These are phyloP conservation scores for baker's yeast (Saccharomyces cerevisiae) DNA, from an alignment of 805 yeast species.

Conservation along the genomic window DNA sequence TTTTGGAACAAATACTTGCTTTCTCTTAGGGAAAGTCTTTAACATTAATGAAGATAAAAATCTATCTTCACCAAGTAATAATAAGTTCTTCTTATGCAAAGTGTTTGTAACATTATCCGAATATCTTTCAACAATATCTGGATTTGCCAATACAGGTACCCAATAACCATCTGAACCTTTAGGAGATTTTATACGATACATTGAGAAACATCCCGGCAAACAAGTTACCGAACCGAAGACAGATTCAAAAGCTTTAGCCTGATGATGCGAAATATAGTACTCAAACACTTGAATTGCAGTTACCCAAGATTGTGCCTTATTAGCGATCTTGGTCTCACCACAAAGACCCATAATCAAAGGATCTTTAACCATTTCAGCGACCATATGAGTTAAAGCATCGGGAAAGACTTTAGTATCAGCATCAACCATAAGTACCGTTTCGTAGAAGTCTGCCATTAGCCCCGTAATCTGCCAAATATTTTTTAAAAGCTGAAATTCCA, in stretches of 20 bases:
- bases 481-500: constrained; percentile 69
- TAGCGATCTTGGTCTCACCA: constrained; percentile 89
- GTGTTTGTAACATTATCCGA: constrained; percentile 79
- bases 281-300: constrained; percentile 91
- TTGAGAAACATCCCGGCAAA: constrained; percentile 90
- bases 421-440: constrained; percentile 82
- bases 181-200: constrained; percentile 86
- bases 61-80: constrained; percentile 86
- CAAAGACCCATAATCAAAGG: constrained; percentile 86
- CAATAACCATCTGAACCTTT: constrained; percentile 72
- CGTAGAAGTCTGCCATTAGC: constrained; percentile 74
- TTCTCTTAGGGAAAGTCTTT: constrained; percentile 81
- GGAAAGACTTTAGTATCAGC: constrained; percentile 88
- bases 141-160: constrained; percentile 90
- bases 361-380: constrained; percentile 79
- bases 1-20: constrained; percentile 77
- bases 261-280: constrained; percentile 89
- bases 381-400: constrained; percentile 83
- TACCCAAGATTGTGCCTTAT: constrained; percentile 78
- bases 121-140: constrained; percentile 87
- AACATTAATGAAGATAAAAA: constrained; percentile 79
- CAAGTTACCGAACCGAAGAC: constrained; percentile 92
- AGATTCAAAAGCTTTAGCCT: constrained; percentile 90
- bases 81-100: constrained; percentile 75
- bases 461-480: constrained; percentile 81